Conservation (phyloP, 75 land plant genomes). For the Isoetes taiwanensis region DNA sequence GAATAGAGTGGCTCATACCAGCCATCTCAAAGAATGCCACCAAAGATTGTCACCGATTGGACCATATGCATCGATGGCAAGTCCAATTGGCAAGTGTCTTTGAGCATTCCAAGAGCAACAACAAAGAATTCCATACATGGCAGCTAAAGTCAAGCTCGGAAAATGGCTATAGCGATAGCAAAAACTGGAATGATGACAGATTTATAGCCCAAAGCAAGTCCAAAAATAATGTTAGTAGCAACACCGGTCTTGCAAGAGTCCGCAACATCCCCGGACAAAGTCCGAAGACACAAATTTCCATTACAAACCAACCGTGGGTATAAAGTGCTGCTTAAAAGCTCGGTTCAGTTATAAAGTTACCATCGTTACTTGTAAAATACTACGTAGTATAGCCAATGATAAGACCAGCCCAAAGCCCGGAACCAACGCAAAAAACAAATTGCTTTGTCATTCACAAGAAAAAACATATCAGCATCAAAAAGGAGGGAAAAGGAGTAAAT, state of each 20-base stretch:
- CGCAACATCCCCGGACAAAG: too few species aligned
- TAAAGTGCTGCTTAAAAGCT: constrained; percentile 3
- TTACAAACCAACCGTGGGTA: neutral
- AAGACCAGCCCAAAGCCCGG: constrained; percentile 74
- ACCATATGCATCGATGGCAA: constrained; percentile 80
- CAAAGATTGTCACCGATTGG: constrained; percentile 88
- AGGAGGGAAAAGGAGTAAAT: too few species aligned
- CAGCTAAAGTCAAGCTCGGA: constrained; percentile 62
- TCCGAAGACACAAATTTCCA: too few species aligned
- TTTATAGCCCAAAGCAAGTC: constrained; percentile 67
- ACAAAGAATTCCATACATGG: constrained; percentile 78
- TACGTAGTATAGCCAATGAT: constrained; percentile 65
- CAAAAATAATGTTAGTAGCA: constrained; percentile 77
- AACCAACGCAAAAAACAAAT: constrained; percentile 51
- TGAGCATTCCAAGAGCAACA: constrained; percentile 69
- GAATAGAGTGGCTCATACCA: constrained; percentile 57
- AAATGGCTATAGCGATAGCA: constrained; percentile 64
- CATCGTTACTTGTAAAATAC: constrained; percentile 74
- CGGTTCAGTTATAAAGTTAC: constrained; percentile 11
- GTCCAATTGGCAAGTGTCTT: constrained; percentile 70
- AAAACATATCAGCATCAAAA: too few species aligned
- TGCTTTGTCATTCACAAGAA: too few species aligned
- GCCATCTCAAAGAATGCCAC: constrained; percentile 89
- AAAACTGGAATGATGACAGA: constrained; percentile 76
- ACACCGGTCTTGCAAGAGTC: constrained; percentile 77